These are phyloP conservation scores for Mycena crocata DNA, from an alignment of 768 basidiomycete species.

Conservation along the genomic window DNA sequence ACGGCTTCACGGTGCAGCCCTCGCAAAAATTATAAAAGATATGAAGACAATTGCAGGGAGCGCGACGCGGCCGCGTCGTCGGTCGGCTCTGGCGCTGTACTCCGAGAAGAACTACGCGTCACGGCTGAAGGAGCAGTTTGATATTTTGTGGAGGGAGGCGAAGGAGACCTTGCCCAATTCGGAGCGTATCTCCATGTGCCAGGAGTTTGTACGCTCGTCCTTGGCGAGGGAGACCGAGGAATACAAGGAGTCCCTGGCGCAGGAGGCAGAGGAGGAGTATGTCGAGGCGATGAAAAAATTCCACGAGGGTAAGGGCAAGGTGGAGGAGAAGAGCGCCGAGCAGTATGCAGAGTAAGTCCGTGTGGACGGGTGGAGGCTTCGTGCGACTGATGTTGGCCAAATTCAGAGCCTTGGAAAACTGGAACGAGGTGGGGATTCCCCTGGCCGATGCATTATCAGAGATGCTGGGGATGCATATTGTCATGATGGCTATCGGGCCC, in stretches of 20 bases:
- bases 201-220: neutral
- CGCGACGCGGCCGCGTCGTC: slow-evolving; percentile 3
- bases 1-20: neutral
- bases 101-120: slow-evolving; percentile 11
- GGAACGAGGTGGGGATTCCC: slow-evolving; percentile 9
- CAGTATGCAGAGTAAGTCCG: slow-evolving; percentile 18
- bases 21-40: neutral
- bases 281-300: neutral
- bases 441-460: slow-evolving; percentile 14
- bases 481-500: slow-evolving; percentile 9
- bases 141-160: slow-evolving; percentile 10
- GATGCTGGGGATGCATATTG: neutral
- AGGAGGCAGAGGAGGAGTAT: neutral
- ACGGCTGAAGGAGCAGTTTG: slow-evolving; percentile 16
- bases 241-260: neutral
- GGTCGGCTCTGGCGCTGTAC: neutral
- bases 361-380: too few species aligned
- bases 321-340: neutral
- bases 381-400: neutral
- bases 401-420: neutral
- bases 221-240: slow-evolving; percentile 8
- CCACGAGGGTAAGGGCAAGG: neutral
- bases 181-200: neutral
- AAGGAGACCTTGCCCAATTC: neutral
- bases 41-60: neutral